These are phyloP conservation scores for Limonium bicolor DNA, from an alignment of 148 eudicot genomes.

Conservation along the genomic window DNA sequence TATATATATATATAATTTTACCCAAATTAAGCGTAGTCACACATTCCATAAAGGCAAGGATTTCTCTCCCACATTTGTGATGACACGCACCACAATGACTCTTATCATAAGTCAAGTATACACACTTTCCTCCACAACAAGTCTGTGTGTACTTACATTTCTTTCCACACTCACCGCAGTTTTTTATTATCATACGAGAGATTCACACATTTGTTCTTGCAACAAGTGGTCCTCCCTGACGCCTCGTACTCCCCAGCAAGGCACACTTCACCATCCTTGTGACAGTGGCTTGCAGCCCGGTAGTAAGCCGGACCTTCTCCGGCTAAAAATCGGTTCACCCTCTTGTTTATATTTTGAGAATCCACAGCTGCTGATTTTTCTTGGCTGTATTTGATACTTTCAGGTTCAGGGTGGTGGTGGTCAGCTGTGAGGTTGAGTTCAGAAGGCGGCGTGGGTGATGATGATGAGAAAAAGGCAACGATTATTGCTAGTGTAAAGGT, in stretches of 20 bases:
- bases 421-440: background rate
- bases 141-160: constrained; percentile 26
- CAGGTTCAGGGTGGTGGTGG: background rate
- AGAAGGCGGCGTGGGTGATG: background rate
- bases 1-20: too few relatives aligned
- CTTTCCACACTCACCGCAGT: constrained; percentile 50
- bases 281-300: constrained; percentile 43
- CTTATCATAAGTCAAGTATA: constrained; percentile 27
- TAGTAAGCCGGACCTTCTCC: constrained; percentile 10
- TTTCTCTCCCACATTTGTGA: constrained; percentile 18
- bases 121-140: constrained; percentile 60
- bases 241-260: constrained; percentile 7
- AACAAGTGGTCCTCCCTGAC: constrained; percentile 41
- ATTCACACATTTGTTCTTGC: constrained; percentile 62
- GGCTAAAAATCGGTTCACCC: constrained; percentile 39
- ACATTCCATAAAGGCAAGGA: constrained; percentile 42
- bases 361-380: background rate
- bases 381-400: too few relatives aligned
- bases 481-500: constrained; percentile 18
- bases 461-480: constrained; percentile 6
- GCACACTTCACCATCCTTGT: constrained; percentile 22
- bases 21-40: constrained; percentile 62
- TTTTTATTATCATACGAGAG: constrained; percentile 11
- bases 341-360: constrained; percentile 15
- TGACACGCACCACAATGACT: constrained; percentile 60